Conservation (phyloP, 306 rosid species). For the Cucurbita ficifolia region DNA sequence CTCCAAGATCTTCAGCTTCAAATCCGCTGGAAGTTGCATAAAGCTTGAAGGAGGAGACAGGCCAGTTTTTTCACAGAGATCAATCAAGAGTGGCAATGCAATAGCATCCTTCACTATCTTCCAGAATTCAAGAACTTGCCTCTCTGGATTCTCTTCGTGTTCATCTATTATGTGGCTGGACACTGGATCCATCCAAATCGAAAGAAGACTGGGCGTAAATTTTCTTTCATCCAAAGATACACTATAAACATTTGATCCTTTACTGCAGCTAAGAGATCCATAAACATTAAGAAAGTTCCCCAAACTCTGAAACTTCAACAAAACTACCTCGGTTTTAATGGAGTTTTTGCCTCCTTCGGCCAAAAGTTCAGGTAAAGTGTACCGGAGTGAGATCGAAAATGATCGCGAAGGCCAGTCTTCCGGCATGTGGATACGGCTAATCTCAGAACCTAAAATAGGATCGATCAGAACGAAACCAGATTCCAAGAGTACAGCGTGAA, state of each 20-base stretch:
- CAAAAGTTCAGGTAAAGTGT: constrained; percentile 48
- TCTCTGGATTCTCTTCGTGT: constrained; percentile 7
- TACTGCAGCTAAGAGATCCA: constrained; percentile 30
- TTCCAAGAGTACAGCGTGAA: constrained; percentile 58
- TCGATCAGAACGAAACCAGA: constrained; percentile 50
- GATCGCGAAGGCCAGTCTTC: constrained; percentile 25
- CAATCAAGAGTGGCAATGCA: constrained; percentile 59
- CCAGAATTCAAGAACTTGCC: constrained; percentile 52
- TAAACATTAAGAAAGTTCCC: constrained; percentile 43
- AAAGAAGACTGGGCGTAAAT: constrained; percentile 21
- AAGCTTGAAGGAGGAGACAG: constrained; percentile 50
- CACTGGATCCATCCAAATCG: constrained; percentile 24
- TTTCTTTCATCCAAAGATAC: constrained; percentile 32
- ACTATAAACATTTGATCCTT: constrained; percentile 23
- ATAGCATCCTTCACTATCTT: constrained; percentile 59
- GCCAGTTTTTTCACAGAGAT: constrained; percentile 53
- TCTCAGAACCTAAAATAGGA: constrained; percentile 18
- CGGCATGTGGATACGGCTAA: constrained; percentile 15
- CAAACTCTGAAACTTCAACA: constrained; percentile 44
- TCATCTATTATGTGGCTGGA: constrained; percentile 4
- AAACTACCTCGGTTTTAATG: constrained; percentile 13
- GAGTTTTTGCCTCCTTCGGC: not conserved
- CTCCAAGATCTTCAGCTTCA: constrained; percentile 53
- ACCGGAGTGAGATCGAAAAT: constrained; percentile 32
- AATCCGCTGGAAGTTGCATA: constrained; percentile 51